Evolutionary conservation across 495 filamentous ascomycete genomes (phyloP), one percentile per base, ranked within the genome.

Genomic region (Aspergillus conjunctus): DNA sequence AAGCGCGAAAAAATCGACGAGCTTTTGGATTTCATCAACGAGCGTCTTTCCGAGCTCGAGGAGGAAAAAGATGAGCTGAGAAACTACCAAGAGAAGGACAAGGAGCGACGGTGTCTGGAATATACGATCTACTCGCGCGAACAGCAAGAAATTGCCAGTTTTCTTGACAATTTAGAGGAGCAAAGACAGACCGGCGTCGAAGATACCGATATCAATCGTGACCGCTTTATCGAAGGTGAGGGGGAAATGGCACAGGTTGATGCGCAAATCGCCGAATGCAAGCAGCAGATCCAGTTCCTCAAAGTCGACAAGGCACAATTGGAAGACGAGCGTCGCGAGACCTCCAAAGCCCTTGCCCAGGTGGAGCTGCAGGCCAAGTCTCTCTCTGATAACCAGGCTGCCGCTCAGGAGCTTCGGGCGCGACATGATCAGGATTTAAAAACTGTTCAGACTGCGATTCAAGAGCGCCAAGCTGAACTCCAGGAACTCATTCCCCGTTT

Each of bases 41-140:
- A 93, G 67, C 87, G 94, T 21, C 80, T 99, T 30, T 79, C 77
- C 22, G 94, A 99, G 70, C 81, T 99, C 2, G 94, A 98, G 71
- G 92, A 96, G 71, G 94, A 99, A 71, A 98, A 97, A 71, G 91
- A 98, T 61, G 95, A 98, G 73, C 79, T 99, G 31, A 83, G 90
- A 32, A 92, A 85, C 17, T 99, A 89, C 64, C 93, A 98, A 70
- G 92, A 97, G 46, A 96, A 96, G 71, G 94, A 99, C 66, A 88
- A 88, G 60, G 94, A 99, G 70, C 86, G 92, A 51, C 83, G 93
- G 58, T 96, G 92, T 72, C 78, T 99, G 37, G 91, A 97, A 69
- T 98, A 97, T 69, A 91, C 92, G 2, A 96, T 97, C 65, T 91
- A 96, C 69, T 87, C 92, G 60, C 88, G 88, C 58, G 91, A 97